Conservation (phyloP, 306 rosid genomes). For the Leucaena leucocephala region DNA sequence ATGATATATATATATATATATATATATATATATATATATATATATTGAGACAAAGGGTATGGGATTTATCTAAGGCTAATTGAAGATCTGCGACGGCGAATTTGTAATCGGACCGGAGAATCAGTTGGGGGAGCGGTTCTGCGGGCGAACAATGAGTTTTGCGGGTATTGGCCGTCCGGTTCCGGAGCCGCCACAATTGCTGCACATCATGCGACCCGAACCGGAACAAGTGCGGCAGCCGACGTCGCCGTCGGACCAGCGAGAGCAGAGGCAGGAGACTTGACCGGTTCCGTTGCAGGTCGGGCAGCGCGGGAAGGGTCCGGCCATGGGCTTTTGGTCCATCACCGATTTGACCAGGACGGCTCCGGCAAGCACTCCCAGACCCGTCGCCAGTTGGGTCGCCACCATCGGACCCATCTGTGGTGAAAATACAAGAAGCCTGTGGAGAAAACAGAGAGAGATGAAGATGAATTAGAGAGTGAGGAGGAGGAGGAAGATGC, state of each 20-base stretch:
- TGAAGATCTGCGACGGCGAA: background rate
- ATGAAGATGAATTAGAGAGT: background rate
- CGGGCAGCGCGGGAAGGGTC: constrained; percentile 72
- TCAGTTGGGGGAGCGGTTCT: constrained; percentile 47
- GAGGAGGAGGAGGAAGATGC: background rate
- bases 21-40: background rate
- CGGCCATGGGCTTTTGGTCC: constrained; percentile 95
- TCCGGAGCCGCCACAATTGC: constrained; percentile 88
- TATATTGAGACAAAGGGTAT: no score
- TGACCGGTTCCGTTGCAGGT: constrained; percentile 88
- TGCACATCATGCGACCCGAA: constrained; percentile 79
- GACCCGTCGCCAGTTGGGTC: constrained; percentile 83
- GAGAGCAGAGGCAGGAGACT: constrained; percentile 75
- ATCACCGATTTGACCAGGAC: constrained; percentile 71
- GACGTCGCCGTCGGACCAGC: constrained; percentile 85
- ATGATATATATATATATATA: background rate
- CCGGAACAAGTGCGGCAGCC: constrained; percentile 88
- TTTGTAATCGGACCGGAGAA: constrained; percentile 19
- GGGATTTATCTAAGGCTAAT: background rate
- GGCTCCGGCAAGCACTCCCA: constrained; percentile 86
- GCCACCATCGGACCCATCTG: constrained; percentile 67
- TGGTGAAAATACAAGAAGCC: background rate
- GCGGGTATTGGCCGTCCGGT: constrained; percentile 86
- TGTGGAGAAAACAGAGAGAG: constrained; percentile 6
- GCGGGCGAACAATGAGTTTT: constrained; percentile 54